Conservation (phyloP, 768 basidiomycete genomes). For the Lactarius pseudohatsudake region DNA sequence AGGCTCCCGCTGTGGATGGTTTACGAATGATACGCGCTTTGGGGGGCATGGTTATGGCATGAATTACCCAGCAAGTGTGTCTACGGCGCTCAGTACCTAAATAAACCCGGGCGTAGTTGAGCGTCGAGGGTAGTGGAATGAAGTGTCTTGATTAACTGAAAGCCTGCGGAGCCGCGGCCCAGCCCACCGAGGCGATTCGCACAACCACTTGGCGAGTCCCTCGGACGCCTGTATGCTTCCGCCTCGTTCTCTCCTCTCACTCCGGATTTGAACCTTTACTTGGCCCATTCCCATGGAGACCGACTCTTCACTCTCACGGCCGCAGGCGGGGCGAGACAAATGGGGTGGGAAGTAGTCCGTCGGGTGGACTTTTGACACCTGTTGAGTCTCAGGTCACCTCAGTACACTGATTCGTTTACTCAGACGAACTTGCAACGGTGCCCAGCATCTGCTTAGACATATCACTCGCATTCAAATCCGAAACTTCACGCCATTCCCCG, state of each 20-base stretch:
- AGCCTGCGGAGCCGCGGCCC: not conserved
- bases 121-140: not conserved
- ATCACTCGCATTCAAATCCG: slow-evolving; percentile 70
- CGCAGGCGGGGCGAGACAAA: not conserved
- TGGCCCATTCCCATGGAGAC: slow-evolving; percentile 15
- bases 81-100: not conserved
- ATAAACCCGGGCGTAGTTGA: not conserved
- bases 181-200: not conserved
- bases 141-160: not conserved
- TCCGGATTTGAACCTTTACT: slow-evolving; percentile 3
- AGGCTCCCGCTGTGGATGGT: slow-evolving; percentile 25
- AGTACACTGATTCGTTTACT: not conserved
- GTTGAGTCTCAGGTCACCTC: slow-evolving; percentile 20
- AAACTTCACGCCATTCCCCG: slow-evolving; percentile 83
- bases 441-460: slow-evolving; percentile 70
- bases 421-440: not conserved
- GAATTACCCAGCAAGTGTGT: not conserved
- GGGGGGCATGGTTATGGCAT: slow-evolving; percentile 43
- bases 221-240: slow-evolving; percentile 15
- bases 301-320: slow-evolving; percentile 1
- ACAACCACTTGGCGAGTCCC: slow-evolving; percentile 6
- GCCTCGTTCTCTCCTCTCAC: slow-evolving; percentile 9
- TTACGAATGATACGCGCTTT: slow-evolving; percentile 43
- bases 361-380: slow-evolving; percentile 18
- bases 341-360: not conserved